A percentile compares a stretch with the other conserved stretches of the same genome.
Conservation (phyloP, 2,329 filamentous ascomycete species). For the Rhynchosporium agropyri region DNA sequence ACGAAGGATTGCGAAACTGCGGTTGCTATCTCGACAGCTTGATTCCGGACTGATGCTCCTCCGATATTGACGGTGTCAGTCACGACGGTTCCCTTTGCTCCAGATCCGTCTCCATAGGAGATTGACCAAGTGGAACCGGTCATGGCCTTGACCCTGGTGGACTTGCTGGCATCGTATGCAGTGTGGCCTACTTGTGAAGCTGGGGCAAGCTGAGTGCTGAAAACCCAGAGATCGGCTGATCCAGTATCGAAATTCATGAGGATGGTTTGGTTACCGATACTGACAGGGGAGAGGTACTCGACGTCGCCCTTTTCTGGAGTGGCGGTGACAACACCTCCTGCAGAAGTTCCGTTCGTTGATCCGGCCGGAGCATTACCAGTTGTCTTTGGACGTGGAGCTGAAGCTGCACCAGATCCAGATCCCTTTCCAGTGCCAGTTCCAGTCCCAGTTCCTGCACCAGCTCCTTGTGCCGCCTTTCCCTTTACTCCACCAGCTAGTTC, state of each 20-base stretch:
- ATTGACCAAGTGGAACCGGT: conserved; percentile 42
- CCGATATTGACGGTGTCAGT: conserved; percentile 44
- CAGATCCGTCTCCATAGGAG: conserved; percentile 46
- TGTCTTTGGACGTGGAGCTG: neutral
- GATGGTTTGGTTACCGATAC: conserved; percentile 42
- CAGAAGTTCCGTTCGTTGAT: conserved; percentile 41
- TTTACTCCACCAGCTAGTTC: conserved; percentile 10
- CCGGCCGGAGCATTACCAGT: conserved; percentile 23
- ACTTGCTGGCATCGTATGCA: conserved; percentile 40
- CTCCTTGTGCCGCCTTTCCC: conserved; percentile 13
- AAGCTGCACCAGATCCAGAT: too few species aligned
- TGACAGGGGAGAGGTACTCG: conserved; percentile 38
- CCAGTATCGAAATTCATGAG: conserved; percentile 43
- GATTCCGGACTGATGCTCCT: conserved; percentile 40
- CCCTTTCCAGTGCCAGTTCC: neutral
- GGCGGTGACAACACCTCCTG: conserved; percentile 60
- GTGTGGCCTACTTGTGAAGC: conserved; percentile 39
- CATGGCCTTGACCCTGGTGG: conserved; percentile 37
- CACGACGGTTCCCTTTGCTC: conserved; percentile 43
- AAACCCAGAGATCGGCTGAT: conserved; percentile 45
- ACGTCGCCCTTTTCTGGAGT: conserved; percentile 55
- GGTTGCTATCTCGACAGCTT: conserved; percentile 43
- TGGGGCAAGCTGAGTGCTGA: conserved; percentile 41
- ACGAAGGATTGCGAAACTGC: conserved; percentile 43
- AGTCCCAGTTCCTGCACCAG: neutral